phyloP scores from a whole-genome alignment of 139 green algal genomes.

The Penium margaritaceum region DNA sequence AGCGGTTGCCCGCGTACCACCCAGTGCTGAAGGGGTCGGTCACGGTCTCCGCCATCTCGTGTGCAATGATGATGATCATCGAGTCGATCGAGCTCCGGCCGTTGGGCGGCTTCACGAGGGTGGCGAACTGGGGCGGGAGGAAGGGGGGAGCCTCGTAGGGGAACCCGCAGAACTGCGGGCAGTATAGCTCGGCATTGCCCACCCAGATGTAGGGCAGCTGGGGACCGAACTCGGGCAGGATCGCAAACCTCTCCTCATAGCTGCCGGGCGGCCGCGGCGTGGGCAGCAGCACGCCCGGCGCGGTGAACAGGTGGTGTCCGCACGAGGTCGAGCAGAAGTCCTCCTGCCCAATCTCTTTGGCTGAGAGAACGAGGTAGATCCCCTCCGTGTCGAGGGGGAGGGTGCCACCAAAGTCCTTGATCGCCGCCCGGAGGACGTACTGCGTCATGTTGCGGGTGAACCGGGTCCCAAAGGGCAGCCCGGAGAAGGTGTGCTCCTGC shows the following conservation, averaged over 20 bases:
- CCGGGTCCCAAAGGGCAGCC: not conserved
- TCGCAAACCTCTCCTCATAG: not conserved
- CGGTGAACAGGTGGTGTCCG: not conserved
- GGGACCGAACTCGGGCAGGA: not conserved
- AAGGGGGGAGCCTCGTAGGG: not conserved
- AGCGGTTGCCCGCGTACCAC: not conserved
- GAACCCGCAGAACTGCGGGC: slow-evolving; percentile 6
- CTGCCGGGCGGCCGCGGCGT: not conserved
- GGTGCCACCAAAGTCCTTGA: not conserved
- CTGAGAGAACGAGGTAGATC: not conserved
- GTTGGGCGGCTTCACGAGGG: not conserved
- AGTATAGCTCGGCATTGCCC: not conserved
- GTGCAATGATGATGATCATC: not conserved
- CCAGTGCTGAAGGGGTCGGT: not conserved
- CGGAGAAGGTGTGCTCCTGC: not conserved
- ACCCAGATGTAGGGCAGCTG: slow-evolving; percentile 7
- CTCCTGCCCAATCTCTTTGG: not conserved
- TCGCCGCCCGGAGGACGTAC: not conserved
- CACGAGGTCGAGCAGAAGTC: slow-evolving; percentile 7
- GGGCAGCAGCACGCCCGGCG: not conserved
- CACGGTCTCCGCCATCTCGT: not conserved
- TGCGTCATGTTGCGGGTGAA: not conserved
- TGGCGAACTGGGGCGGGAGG: not conserved
- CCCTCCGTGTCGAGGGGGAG: not conserved
- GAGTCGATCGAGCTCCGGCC: not conserved